A percentile compares a stretch with the other conserved stretches of the same genome.
Evolutionary conservation across 148 eudicot species (phyloP).

Genomic region (Chenopodium suecicum): DNA sequence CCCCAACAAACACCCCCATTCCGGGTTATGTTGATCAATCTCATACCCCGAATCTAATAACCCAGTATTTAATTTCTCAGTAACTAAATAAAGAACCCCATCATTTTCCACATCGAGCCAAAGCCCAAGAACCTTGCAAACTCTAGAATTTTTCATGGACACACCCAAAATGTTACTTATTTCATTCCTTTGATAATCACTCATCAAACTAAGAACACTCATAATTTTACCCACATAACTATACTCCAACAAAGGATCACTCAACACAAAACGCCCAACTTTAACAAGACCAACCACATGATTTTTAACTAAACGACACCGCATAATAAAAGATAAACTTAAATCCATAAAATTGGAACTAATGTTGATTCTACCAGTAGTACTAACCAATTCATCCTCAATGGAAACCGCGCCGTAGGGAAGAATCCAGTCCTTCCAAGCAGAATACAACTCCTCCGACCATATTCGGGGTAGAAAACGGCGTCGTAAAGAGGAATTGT

Average conservation of each 20-base stretch:
- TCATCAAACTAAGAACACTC: slow-evolving; percentile 50
- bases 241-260: slow-evolving; percentile 35
- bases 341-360: slow-evolving; percentile 10
- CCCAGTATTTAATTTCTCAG: slow-evolving; percentile 36
- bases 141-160: slow-evolving; percentile 27
- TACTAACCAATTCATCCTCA: slow-evolving; percentile 25
- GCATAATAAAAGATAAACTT: slow-evolving; percentile 14
- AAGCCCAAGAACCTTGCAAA: slow-evolving; percentile 58
- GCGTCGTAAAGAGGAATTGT: neutral
- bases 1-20: slow-evolving; percentile 27
- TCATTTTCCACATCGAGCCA: slow-evolving; percentile 60
- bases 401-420: slow-evolving; percentile 37
- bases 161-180: slow-evolving; percentile 37
- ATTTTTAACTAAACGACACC: slow-evolving; percentile 41
- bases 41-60: slow-evolving; percentile 20
- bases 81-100: slow-evolving; percentile 50
- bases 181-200: slow-evolving; percentile 44
- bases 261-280: slow-evolving; percentile 37
- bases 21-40: slow-evolving; percentile 23
- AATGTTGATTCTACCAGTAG: slow-evolving; percentile 28
- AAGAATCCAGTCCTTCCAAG: slow-evolving; percentile 70
- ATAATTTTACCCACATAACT: slow-evolving; percentile 54
- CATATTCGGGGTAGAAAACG: slow-evolving; percentile 41
- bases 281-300: slow-evolving; percentile 48
- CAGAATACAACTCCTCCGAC: slow-evolving; percentile 47